Evolutionary conservation across 2,329 filamentous ascomycete genomes (phyloP).

Genomic region (Bipolaris victoriae): DNA sequence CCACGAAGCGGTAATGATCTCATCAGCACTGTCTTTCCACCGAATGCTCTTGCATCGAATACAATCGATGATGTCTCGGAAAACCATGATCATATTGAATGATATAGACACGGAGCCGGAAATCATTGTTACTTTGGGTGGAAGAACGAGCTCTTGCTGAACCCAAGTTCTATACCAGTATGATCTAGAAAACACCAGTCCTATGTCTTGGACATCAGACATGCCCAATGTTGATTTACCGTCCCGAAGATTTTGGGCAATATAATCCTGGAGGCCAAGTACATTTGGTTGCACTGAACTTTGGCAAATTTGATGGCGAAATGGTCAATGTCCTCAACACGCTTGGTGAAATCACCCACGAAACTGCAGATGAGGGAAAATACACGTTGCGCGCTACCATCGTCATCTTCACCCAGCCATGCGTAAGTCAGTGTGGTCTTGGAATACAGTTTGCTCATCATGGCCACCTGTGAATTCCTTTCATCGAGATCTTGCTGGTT

Average conservation of each 20-base stretch:
- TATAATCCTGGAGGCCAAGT: too few relatives aligned
- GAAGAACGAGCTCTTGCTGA: neutral
- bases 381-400: neutral
- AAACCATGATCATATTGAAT: neutral
- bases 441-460: constrained; percentile 1
- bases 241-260: neutral
- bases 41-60: neutral
- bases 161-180: neutral
- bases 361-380: neutral
- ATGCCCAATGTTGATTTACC: neutral
- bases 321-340: neutral
- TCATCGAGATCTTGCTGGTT: neutral
- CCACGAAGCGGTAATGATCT: too few relatives aligned
- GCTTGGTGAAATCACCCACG: neutral
- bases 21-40: neutral
- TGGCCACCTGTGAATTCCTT: neutral
- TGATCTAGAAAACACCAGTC: neutral
- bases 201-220: neutral
- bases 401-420: constrained; percentile 1
- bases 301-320: neutral
- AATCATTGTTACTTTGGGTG: neutral
- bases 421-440: neutral
- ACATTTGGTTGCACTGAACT: neutral
- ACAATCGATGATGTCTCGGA: neutral
- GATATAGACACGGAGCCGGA: neutral